These are phyloP conservation scores for Yamadazyma kanchanaburiensis DNA, from an alignment of 1,139 yeast species.

Conservation along the genomic window DNA sequence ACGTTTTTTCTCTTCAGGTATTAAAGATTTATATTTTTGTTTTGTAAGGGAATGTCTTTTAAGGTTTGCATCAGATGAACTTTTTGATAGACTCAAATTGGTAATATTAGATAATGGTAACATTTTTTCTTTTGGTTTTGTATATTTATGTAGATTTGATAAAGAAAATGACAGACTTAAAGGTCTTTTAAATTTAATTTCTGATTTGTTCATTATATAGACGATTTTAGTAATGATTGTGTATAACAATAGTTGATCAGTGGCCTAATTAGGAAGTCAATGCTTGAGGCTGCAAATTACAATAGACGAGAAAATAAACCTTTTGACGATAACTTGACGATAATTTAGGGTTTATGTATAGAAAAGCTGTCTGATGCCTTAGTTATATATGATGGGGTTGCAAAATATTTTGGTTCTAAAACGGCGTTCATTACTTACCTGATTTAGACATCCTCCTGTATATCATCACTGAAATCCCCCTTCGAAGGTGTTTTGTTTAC, in stretches of 20 bases:
- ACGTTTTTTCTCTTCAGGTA: conserved; percentile 6
- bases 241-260: background rate
- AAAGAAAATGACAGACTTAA: conserved; percentile 14
- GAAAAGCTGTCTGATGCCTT: too few species aligned
- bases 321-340: too few species aligned
- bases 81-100: too few species aligned
- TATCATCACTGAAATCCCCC: too few species aligned
- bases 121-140: conserved; percentile 4
- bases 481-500: too few species aligned
- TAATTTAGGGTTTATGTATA: too few species aligned
- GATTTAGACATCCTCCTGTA: too few species aligned
- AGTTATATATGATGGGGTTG: too few species aligned
- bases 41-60: background rate
- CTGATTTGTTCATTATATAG: too few species aligned
- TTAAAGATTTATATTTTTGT: conserved; percentile 3
- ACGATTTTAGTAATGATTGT: background rate
- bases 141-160: conserved; percentile 9
- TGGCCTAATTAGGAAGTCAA: conserved; percentile 1
- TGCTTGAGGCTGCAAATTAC: background rate
- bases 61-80: background rate
- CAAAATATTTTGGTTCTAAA: too few species aligned
- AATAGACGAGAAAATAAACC: conserved; percentile 1
- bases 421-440: too few species aligned
- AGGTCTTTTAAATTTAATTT: conserved; percentile 14
- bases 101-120: conserved; percentile 1